Evolutionary conservation across 2,329 filamentous ascomycete species (phyloP).

Genomic region (Fusarium robinianum): DNA sequence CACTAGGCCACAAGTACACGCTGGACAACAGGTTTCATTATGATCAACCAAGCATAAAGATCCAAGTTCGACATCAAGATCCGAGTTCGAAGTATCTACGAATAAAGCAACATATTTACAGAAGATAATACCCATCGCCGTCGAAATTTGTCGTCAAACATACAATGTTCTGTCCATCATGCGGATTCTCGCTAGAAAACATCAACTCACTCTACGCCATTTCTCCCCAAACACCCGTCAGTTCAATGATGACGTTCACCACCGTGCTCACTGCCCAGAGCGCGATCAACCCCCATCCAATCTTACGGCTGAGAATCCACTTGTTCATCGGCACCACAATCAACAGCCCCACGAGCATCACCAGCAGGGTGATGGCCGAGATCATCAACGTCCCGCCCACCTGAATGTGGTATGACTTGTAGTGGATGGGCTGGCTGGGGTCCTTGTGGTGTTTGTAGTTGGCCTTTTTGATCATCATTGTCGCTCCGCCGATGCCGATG

Average conservation of each 20-base stretch:
- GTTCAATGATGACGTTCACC: slow-evolving; percentile 79
- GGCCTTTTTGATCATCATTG: slow-evolving; percentile 78
- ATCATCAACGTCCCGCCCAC: slow-evolving; percentile 86
- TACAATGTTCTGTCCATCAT: slow-evolving; percentile 10
- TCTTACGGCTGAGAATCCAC: slow-evolving; percentile 81
- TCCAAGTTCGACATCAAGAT: no score
- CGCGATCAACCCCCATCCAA: slow-evolving; percentile 79
- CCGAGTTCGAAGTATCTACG: no score
- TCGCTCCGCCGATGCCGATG: slow-evolving; percentile 87
- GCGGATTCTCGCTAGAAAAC: no score
- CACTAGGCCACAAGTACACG: no score
- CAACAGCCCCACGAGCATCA: slow-evolving; percentile 78
- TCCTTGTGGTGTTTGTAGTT: slow-evolving; percentile 69
- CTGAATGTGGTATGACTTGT: slow-evolving; percentile 79
- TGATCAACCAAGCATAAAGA: no score
- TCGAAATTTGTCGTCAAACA: no score
- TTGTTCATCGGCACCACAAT: slow-evolving; percentile 81
- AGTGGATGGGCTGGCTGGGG: slow-evolving; percentile 65
- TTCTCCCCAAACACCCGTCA: slow-evolving; percentile 58
- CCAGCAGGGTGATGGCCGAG: slow-evolving; percentile 78
- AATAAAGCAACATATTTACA: no score
- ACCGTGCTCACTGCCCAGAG: slow-evolving; percentile 83
- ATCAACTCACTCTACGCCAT: no score
- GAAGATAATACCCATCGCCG: no score
- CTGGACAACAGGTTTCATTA: no score